Conservation (phyloP, 257 asterid species). For the Forsythia viridissima region DNA sequence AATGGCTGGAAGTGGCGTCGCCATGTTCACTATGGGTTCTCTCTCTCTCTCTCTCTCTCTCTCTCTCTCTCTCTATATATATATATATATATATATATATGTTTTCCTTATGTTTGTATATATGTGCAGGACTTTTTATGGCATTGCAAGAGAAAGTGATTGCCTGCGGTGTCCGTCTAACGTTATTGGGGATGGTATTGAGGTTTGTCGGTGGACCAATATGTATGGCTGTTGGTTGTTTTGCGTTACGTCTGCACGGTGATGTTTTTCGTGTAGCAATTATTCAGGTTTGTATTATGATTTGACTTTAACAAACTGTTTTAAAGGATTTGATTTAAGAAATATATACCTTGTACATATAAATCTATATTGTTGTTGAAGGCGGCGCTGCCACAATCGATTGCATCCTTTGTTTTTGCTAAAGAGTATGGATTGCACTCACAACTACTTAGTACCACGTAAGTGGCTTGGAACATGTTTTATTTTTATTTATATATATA, state of each 20-base stretch:
- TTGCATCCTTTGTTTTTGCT: constrained; percentile 53
- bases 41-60: too few relatives aligned
- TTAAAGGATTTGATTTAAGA: too few relatives aligned
- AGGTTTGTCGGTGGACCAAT: constrained; percentile 67
- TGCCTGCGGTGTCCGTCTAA: constrained; percentile 51
- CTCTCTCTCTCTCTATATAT: too few relatives aligned
- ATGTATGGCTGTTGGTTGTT: constrained; percentile 44
- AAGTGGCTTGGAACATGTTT: constrained; percentile 24
- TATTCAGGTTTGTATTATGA: constrained; percentile 45
- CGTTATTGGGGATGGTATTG: constrained; percentile 49
- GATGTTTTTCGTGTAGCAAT: constrained; percentile 46
- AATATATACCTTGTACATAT: not conserved
- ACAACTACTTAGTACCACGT: constrained; percentile 57
- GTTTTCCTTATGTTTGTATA: not conserved
- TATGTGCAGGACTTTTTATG: constrained; percentile 69
- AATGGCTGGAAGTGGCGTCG: constrained; percentile 73
- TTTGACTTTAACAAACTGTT: too few relatives aligned
- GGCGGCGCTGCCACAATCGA: constrained; percentile 63
- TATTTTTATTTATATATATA: not conserved
- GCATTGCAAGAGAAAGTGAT: constrained; percentile 66
- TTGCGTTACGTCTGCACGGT: constrained; percentile 56
- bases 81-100: too few relatives aligned
- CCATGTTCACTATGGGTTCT: constrained; percentile 62
- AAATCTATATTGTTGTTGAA: not conserved
- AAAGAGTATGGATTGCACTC: constrained; percentile 64